Evolutionary conservation across 306 rosid species (phyloP).

Genomic region (Bauhinia variegata): DNA sequence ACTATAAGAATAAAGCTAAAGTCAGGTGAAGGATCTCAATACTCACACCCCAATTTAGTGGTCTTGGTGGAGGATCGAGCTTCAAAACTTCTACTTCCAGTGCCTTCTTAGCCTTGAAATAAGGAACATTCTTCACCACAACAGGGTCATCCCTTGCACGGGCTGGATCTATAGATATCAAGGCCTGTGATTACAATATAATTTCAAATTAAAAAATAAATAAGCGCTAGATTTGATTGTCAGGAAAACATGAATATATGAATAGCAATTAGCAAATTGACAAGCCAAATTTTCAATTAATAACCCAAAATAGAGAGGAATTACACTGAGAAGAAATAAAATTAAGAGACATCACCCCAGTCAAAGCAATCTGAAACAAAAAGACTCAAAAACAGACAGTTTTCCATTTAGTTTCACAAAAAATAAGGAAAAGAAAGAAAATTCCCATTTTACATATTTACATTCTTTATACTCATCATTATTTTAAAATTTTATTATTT

Average conservation of each 20-base stretch:
- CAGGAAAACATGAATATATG: background rate
- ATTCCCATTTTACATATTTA: too few species aligned
- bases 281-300: constrained; percentile 18
- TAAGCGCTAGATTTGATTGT: constrained; percentile 26
- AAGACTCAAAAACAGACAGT: too few species aligned
- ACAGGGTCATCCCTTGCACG: constrained; percentile 93
- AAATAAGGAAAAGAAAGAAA: too few species aligned
- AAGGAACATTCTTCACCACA: constrained; percentile 78
- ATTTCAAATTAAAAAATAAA: constrained; percentile 7
- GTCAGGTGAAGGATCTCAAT: constrained; percentile 28
- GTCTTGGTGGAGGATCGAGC: constrained; percentile 91
- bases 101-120: constrained; percentile 82
- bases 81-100: constrained; percentile 83
- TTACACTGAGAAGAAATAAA: too few species aligned
- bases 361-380: too few species aligned
- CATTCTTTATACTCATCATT: too few species aligned
- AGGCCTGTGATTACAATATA: constrained; percentile 58
- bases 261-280: background rate
- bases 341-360: too few species aligned
- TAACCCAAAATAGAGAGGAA: too few species aligned
- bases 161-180: constrained; percentile 84
- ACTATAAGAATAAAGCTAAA: constrained; percentile 23
- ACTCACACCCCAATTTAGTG: constrained; percentile 90
- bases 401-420: too few species aligned
- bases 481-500: too few species aligned